Evolutionary conservation across 225 moss, liverwort and hornwort genomes (phyloP), one percentile per base, ranked within the genome.

Genomic region (Rhytidiadelphus loreus): DNA sequence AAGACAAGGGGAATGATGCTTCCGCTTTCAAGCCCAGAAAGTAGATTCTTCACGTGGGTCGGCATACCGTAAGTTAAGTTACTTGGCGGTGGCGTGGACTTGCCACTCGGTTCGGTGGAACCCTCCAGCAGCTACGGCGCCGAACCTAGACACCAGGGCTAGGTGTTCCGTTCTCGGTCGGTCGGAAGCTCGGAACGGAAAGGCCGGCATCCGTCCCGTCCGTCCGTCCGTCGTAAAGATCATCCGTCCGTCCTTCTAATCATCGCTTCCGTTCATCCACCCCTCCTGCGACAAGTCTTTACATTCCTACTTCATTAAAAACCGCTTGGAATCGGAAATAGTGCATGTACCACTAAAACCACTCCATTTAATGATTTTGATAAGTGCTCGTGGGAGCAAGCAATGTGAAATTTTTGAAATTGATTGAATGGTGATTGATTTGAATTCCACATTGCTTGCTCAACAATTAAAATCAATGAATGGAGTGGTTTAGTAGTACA

Each of bases 11-110:
- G 56, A 69, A 50, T 61, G 60, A 69, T 70, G 80, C 43, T 71
- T 72, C 60, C 61, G 62, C 39, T 85, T 80, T 61, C 33, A 61
- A 80, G 41, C 72, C 1, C 22, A 26, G 41, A 63, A 62, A 80
- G 53, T 7, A 80, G 85, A 85, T 89, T 89, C 62, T 43, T 89
- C 85, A 89, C 72, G 81, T 81, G 81, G 85, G 81, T 73, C 55
- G 85, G 63, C 79, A 58, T n/a, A 48, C 48, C 48, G 48, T 10
- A 48, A 48, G 48, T 8, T 8, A 4, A 4, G 11, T 17, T 2
- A 79, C 58, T 61, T 61, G 71, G 70, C 62, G 26, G 16, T 85
- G 89, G 85, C 85, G 72, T 80, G 65, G 22, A 44, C 30, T 16
- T 16, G 61, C 53, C 62, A 18, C 62, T 87, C 23, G 41, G 61